Evolutionary conservation across 2,329 filamentous ascomycete species (phyloP).

Genomic region (Sphaerulina musiva): DNA sequence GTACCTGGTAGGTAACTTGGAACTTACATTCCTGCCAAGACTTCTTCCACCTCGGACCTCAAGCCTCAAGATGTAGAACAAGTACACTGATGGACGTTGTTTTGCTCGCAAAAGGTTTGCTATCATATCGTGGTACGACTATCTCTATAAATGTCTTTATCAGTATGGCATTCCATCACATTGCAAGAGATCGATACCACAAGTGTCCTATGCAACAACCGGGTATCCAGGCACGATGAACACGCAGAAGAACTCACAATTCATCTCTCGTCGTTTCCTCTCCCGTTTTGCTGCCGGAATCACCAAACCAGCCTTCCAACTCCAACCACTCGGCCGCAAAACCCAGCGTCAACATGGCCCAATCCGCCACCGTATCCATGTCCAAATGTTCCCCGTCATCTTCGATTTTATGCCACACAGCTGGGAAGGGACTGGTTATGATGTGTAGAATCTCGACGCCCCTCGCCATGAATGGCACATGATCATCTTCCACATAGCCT

Average conservation of each 20-base stretch:
- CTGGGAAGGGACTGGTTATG: constrained; percentile 76
- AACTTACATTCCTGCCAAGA: not conserved
- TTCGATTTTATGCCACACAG: constrained; percentile 76
- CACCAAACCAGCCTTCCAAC: constrained; percentile 52
- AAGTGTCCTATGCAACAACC: not conserved
- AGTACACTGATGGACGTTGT: too few species aligned
- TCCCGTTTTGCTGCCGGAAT: not conserved
- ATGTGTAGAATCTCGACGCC: constrained; percentile 86
- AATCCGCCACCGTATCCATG: constrained; percentile 71
- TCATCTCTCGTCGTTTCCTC: constrained; percentile 12
- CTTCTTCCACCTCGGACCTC: not conserved
- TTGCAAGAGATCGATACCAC: not conserved
- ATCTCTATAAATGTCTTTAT: not conserved
- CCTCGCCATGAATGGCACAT: constrained; percentile 78
- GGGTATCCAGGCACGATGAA: not conserved
- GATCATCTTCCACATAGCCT: constrained; percentile 65
- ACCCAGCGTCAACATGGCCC: constrained; percentile 74
- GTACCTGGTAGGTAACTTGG: not conserved
- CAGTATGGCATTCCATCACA: not conserved
- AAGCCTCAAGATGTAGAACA: too few species aligned
- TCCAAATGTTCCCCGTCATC: constrained; percentile 85
- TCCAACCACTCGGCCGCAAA: constrained; percentile 94
- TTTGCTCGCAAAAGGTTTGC: not conserved
- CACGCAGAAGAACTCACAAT: constrained; percentile 17
- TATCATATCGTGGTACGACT: not conserved